Evolutionary conservation across 306 rosid genomes (phyloP), one percentile per base, ranked within the genome.

Genomic region (Acacia confusa): DNA sequence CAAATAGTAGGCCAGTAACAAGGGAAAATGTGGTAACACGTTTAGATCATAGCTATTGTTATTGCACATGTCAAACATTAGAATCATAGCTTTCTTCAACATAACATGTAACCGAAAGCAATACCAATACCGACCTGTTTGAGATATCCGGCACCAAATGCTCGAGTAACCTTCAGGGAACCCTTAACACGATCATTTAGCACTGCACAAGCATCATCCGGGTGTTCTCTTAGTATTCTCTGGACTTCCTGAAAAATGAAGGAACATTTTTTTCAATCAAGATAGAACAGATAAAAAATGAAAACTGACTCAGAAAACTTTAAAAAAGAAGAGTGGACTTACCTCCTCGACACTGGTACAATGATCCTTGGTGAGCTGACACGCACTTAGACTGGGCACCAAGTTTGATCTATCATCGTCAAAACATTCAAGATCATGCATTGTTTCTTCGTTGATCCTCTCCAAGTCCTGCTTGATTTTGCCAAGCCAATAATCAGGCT

Each of bases 81-180:
- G 28, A 55, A 55, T 53, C 2, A 53, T 2, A 53, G 61, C 61
- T 52, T 52, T 52, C 58, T 52, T 52, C 58, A 52, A 17, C 58
- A 52, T 6, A 52, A 52, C 22, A 52, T 52, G 24, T 6, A 52
- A 19, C 22, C 7, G 58, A 52, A 52, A 52, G 12, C 61, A 20
- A 53, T 20, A n/a, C 61, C 34, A 81, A 96, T 20, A 22, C 61
- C 34, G 79, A 96, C 99, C 99, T 94, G 97, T 88, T 96, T 96
- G 83, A 96, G 98, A 83, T 92, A 96, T 73, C 98, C 99, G 6
- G 99, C 98, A 71, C 99, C 99, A 47, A 94, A 96, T 13, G 99
- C 98, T 27, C 98, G 90, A 6, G 99, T 93, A 76, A 96, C 99
- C 92, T 92, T 94, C 86, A 96, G 86, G 55, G 94, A 93, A 72